Evolutionary conservation across 2,329 filamentous ascomycete species (phyloP), one percentile per base, ranked within the genome.

Genomic region (Xylariaceae sp.): DNA sequence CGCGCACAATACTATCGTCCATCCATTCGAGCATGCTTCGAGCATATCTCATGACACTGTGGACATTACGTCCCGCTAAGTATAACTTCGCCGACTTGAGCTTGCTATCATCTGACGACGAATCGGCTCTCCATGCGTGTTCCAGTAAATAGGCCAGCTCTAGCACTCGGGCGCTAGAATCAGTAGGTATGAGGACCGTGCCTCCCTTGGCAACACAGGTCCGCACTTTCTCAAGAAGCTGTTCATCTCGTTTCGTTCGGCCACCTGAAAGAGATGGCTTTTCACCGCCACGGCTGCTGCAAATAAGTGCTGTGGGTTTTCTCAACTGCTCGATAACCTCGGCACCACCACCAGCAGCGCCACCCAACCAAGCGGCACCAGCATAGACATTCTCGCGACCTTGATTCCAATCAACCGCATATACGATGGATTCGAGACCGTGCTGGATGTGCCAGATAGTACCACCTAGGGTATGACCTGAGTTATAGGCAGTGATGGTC

Each of bases 361-460:
- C 90, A 51, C 90, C 91, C 48, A 99, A 81, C 91, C 94, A 97
- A 30, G 93, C 92, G 18, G 94, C 94, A 63, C 93, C 93, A 0
- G 93, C 87, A 61, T 96, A 87, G 13, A 97, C 92, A 75, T 96
- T 96, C 73, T 99, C 94, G 67, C 91, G 86, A n/a, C 89, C 91
- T 75, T 97, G 92, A 68, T 97, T 97, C 94, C 94, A 99, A 71
- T 97, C 93, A 15, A 97, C 90, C 0, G 94, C 93, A 69, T 99
- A 97, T 1, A 99, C 92, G 48, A 99, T 93, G 0, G 92, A 97
- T 73, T 99, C 94, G 71, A 97, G 82, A 0, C 92, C 92, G 77
- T 97, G 92, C 70, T 97, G 93, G 65, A 99, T 92, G 70, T 97
- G 93, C 94, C 94, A 99, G 78, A 99, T 96, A 23, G 94, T 97